A percentile compares a stretch with the other conserved stretches of the same genome.
These are phyloP conservation scores for Termitomyces eurrhizus DNA, from an alignment of 768 basidiomycete species.

Conservation along the genomic window DNA sequence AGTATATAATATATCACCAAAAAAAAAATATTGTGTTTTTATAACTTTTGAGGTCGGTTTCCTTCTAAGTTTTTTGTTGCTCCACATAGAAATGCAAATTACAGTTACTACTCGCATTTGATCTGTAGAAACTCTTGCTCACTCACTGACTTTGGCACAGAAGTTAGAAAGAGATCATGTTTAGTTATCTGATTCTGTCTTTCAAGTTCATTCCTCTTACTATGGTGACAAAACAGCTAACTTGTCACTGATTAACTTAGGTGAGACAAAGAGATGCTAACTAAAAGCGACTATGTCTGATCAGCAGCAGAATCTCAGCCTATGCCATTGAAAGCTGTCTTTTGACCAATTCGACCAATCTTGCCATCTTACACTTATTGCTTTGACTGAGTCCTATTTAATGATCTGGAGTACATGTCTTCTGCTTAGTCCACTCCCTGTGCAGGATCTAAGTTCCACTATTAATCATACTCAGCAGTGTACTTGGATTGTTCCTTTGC, in stretches of 20 bases:
- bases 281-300: not conserved
- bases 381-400: conserved; percentile 39
- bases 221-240: too few relatives aligned
- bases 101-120: too few relatives aligned
- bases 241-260: not conserved
- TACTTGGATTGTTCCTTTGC: not conserved
- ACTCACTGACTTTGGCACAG: conserved; percentile 11
- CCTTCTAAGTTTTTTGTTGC: too few relatives aligned
- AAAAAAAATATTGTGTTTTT: too few relatives aligned
- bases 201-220: not conserved
- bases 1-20: too few relatives aligned
- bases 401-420: conserved; percentile 32
- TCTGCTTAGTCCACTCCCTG: not conserved
- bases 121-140: conserved; percentile 5
- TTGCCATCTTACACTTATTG: conserved; percentile 37
- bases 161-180: conserved; percentile 8
- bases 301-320: not conserved
- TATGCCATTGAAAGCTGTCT: not conserved
- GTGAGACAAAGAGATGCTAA: not conserved
- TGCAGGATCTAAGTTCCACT: not conserved
- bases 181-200: not conserved
- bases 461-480: not conserved
- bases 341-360: conserved; percentile 23
- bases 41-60: too few relatives aligned
- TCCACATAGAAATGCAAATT: too few relatives aligned